Percentiles rank a stretch among this genome's conserved stretches.
phyloP scores from a whole-genome alignment of 768 basidiomycete genomes.

The Trametes cubensis region DNA sequence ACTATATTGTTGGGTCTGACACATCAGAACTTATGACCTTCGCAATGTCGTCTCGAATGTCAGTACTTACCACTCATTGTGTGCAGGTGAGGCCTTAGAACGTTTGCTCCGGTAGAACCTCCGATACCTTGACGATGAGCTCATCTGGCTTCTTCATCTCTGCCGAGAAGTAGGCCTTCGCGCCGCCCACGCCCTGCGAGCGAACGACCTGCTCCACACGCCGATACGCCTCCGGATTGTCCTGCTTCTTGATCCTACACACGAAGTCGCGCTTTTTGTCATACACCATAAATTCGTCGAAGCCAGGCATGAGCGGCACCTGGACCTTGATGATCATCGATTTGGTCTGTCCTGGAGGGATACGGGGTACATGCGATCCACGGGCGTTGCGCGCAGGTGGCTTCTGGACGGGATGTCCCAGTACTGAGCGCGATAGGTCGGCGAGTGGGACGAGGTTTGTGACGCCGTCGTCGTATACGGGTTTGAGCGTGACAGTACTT shows the following conservation, averaged over 20 bases:
- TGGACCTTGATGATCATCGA: slow-evolving; percentile 58
- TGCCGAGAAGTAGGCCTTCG: slow-evolving; percentile 60
- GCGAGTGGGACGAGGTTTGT: slow-evolving; percentile 31
- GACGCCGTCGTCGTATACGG: slow-evolving; percentile 37
- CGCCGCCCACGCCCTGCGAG: slow-evolving; percentile 44
- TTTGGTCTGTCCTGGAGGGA: slow-evolving; percentile 37
- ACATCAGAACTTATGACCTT: no score
- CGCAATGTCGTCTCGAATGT: no score
- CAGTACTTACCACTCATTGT: slow-evolving; percentile 34
- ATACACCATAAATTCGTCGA: slow-evolving; percentile 45
- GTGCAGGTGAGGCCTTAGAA: slow-evolving; percentile 44
- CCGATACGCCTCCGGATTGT: slow-evolving; percentile 43
- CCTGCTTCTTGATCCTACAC: slow-evolving; percentile 42
- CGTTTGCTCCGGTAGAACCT: slow-evolving; percentile 59
- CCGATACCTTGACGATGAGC: slow-evolving; percentile 52
- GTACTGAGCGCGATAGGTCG: slow-evolving; percentile 34
- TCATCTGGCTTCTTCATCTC: slow-evolving; percentile 51
- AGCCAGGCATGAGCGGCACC: slow-evolving; percentile 37
- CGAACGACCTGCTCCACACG: slow-evolving; percentile 42
- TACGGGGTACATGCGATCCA: slow-evolving; percentile 24
- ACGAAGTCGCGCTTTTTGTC: slow-evolving; percentile 57
- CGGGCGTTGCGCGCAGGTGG: slow-evolving; percentile 27
- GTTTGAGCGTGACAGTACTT: slow-evolving; percentile 52
- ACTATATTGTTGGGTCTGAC: no score
- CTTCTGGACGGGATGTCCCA: slow-evolving; percentile 33